Conservation (phyloP, 805 yeast species). For the Yarrowia hollandica region DNA sequence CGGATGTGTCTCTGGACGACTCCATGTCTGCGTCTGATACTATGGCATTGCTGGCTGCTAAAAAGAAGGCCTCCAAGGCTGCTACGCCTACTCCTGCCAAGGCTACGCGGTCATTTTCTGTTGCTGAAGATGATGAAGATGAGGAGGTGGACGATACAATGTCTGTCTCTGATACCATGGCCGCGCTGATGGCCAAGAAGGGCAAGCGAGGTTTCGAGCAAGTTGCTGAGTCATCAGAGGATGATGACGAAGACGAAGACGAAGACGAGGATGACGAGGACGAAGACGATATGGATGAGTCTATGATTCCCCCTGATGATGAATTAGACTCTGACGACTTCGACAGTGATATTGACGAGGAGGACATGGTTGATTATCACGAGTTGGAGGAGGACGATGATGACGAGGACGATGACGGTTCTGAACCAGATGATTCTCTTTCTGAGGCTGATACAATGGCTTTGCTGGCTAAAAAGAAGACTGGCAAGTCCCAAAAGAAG, state of each 20-base stretch:
- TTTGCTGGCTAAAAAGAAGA: neutral
- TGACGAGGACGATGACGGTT: neutral
- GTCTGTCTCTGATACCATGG: constrained; percentile 8
- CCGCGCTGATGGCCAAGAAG: constrained; percentile 4
- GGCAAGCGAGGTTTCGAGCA: neutral
- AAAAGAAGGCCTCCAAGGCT: neutral
- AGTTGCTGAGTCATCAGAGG: too few species aligned
- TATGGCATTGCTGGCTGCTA: constrained; percentile 41
- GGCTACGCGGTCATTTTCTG: too few species aligned
- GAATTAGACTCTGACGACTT: constrained; percentile 2
- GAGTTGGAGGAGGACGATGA: constrained; percentile 38
- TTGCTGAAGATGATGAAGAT: neutral
- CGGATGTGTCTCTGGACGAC: too few species aligned
- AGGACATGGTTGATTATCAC: constrained; percentile 37
- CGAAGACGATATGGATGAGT: neutral
- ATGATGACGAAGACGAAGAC: neutral
- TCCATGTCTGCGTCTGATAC: constrained; percentile 43
- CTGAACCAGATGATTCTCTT: neutral
- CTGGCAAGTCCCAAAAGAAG: neutral
- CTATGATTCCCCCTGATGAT: neutral
- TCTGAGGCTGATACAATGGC: constrained; percentile 5
- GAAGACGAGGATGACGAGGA: neutral
- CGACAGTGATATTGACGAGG: constrained; percentile 28
- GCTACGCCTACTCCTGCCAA: too few species aligned
- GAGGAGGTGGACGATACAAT: neutral